Percentiles rank a stretch among this genome's conserved stretches.
phyloP scores from a whole-genome alignment of 768 basidiomycete genomes.

The Auricularia sp. region DNA sequence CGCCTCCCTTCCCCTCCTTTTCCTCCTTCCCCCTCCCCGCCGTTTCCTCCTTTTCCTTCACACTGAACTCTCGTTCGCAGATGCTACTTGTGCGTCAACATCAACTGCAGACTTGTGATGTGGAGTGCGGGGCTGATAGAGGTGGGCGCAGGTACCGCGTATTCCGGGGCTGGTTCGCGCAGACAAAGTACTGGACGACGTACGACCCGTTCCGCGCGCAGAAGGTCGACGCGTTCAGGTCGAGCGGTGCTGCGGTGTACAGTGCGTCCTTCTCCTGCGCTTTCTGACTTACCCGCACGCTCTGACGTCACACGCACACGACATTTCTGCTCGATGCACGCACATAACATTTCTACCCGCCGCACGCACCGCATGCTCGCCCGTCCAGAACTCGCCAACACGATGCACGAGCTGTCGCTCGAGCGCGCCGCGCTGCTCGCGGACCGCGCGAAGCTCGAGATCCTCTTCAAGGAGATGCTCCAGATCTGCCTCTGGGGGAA shows the following conservation, averaged over 20 bases:
- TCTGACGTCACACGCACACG: too few species aligned
- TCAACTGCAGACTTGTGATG: too few species aligned
- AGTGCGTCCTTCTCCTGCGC: constrained; percentile 36
- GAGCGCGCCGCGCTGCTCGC: constrained; percentile 34
- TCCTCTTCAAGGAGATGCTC: constrained; percentile 74
- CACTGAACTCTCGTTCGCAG: too few species aligned
- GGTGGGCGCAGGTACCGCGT: constrained; percentile 62
- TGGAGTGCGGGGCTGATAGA: too few species aligned
- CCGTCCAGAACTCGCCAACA: constrained; percentile 55
- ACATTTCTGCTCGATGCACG: not conserved
- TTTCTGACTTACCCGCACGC: too few species aligned
- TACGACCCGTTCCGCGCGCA: constrained; percentile 78
- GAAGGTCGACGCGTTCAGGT: constrained; percentile 74
- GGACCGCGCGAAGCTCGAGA: constrained; percentile 43
- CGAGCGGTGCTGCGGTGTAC: constrained; percentile 65
- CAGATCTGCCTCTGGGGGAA: constrained; percentile 78
- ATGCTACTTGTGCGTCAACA: constrained; percentile 68
- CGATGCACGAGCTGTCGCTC: constrained; percentile 53
- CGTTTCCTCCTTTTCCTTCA: too few species aligned
- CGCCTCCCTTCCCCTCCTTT: too few species aligned
- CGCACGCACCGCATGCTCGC: not conserved
- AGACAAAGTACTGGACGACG: constrained; percentile 55
- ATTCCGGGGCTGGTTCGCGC: constrained; percentile 59
- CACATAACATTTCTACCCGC: not conserved
- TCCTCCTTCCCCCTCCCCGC: too few species aligned